Conservation (phyloP, 495 filamentous ascomycete species). For the Xanthoparmelia taractica region DNA sequence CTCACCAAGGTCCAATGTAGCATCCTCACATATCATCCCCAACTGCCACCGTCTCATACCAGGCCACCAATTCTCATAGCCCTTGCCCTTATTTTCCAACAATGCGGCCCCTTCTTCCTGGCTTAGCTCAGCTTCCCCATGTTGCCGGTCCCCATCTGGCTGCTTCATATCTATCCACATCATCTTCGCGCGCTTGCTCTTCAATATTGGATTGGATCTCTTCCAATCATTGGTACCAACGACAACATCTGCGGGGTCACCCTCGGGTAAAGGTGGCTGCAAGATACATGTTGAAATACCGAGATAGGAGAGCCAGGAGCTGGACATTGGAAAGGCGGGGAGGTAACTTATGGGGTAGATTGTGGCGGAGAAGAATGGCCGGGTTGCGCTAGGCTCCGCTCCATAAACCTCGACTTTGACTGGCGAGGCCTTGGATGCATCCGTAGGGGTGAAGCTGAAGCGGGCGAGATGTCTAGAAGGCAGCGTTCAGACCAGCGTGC, state of each 20-base stretch:
- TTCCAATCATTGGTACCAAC: slow-evolving; percentile 34
- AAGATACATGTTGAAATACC: slow-evolving; percentile 33
- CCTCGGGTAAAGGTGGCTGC: slow-evolving; percentile 40
- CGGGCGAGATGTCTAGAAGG: slow-evolving; percentile 38
- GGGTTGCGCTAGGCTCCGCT: slow-evolving; percentile 28
- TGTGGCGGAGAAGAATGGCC: slow-evolving; percentile 39
- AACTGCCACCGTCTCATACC: slow-evolving; percentile 39
- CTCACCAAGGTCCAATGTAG: slow-evolving; percentile 32
- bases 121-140: slow-evolving; percentile 15
- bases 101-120: slow-evolving; percentile 18
- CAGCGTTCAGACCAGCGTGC: background rate
- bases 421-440: slow-evolving; percentile 12
- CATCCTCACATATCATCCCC: slow-evolving; percentile 38
- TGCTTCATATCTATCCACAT: slow-evolving; percentile 39
- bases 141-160: slow-evolving; percentile 17
- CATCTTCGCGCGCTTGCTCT: slow-evolving; percentile 23
- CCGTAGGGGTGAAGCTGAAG: slow-evolving; percentile 38
- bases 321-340: slow-evolving; percentile 38
- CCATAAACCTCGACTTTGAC: slow-evolving; percentile 41
- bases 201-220: slow-evolving; percentile 25
- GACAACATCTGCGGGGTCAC: slow-evolving; percentile 29
- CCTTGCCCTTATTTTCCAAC: slow-evolving; percentile 20
- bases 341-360: slow-evolving; percentile 36
- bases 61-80: slow-evolving; percentile 39
- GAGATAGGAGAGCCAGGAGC: slow-evolving; percentile 29